A percentile compares a stretch with the other conserved stretches of the same genome.
Evolutionary conservation across 768 basidiomycete species (phyloP).

Genomic region (Boletus tylopilopsis): DNA sequence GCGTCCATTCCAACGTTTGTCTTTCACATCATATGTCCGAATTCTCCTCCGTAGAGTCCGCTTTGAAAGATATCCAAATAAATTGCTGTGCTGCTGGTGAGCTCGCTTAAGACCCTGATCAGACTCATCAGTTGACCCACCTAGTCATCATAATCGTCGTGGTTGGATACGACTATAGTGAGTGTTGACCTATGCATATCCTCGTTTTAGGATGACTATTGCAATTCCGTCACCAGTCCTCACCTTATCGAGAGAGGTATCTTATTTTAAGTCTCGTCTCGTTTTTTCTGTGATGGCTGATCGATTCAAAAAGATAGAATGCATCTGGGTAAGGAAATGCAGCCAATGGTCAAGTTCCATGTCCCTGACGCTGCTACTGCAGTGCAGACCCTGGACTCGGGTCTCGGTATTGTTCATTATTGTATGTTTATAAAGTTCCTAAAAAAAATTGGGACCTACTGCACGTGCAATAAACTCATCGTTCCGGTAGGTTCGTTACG

Average conservation of each 20-base stretch:
- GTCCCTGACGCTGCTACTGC: background rate
- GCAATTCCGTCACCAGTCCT: slow-evolving; percentile 3
- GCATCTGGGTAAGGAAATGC: slow-evolving; percentile 11
- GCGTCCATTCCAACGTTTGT: background rate
- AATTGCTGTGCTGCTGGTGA: background rate
- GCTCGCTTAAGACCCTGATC: background rate
- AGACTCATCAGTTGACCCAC: background rate
- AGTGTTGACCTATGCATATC: background rate
- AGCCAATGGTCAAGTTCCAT: no score
- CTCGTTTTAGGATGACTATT: background rate
- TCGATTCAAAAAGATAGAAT: slow-evolving; percentile 3
- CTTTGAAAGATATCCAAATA: background rate
- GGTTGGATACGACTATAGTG: slow-evolving; percentile 17
- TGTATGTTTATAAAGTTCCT: background rate
- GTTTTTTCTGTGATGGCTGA: background rate
- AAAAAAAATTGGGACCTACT: no score
- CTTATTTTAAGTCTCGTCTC: no score
- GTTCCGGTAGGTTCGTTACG: slow-evolving; percentile 5
- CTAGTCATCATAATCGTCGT: slow-evolving; percentile 4
- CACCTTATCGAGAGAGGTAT: slow-evolving; percentile 13
- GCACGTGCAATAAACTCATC: background rate
- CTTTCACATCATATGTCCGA: background rate
- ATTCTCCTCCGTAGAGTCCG: background rate
- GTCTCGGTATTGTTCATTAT: slow-evolving; percentile 7
- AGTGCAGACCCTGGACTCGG: slow-evolving; percentile 3